phyloP scores from a whole-genome alignment of 495 filamentous ascomycete species.

The Parachaetomium inaequale region DNA sequence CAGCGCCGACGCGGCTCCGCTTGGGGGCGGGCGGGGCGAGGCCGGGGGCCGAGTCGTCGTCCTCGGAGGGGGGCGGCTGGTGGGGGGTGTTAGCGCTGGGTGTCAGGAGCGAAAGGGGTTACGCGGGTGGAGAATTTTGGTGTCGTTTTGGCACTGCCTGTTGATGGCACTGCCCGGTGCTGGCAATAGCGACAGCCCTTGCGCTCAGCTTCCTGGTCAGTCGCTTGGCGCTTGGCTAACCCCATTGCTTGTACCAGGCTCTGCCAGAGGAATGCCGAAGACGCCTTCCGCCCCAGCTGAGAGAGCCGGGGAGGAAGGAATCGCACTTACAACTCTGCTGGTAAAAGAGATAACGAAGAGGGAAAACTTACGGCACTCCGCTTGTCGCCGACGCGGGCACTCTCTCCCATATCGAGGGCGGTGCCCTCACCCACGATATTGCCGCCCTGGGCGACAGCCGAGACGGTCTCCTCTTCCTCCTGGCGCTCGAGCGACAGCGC shows the following conservation, averaged over 20 bases:
- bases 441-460: neutral
- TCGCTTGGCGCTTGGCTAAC: neutral
- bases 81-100: neutral
- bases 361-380: neutral
- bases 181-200: neutral
- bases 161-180: no score
- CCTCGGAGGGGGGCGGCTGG: neutral
- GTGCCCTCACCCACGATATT: neutral
- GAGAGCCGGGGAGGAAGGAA: no score
- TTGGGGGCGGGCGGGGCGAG: slow-evolving; percentile 12
- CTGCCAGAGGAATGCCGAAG: no score
- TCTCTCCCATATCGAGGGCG: neutral
- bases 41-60: neutral
- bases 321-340: no score
- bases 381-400: slow-evolving; percentile 6
- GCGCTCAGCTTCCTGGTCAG: neutral
- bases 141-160: no score
- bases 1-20: slow-evolving; percentile 14
- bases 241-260: no score
- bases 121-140: neutral
- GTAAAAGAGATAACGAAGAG: no score
- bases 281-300: no score
- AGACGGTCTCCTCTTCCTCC: neutral
- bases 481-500: slow-evolving; percentile 3
- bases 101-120: neutral